phyloP scores from a whole-genome alignment of 257 asterid species.

The Solanum gandarillasii region DNA sequence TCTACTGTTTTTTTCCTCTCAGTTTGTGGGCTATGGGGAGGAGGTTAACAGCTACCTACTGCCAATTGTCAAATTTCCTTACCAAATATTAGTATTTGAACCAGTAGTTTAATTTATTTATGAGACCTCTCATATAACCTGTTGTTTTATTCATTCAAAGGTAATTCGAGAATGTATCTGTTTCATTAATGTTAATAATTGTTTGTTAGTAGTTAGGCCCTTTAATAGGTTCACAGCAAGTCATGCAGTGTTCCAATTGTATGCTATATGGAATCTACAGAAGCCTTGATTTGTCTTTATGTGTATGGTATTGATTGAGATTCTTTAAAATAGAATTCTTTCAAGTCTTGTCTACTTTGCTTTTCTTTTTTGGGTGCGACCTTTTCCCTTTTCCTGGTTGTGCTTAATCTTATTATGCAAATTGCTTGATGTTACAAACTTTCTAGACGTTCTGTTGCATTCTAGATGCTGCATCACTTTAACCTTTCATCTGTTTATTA shows the following conservation, averaged over 20 bases:
- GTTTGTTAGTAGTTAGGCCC: neutral
- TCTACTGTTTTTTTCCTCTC: constrained; percentile 21
- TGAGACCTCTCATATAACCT: neutral
- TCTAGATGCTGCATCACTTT: neutral
- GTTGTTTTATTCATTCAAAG: neutral
- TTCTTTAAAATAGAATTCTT: neutral
- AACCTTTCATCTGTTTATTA: neutral
- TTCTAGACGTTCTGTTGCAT: neutral
- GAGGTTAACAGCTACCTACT: neutral
- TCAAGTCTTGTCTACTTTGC: neutral
- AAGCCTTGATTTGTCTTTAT: neutral
- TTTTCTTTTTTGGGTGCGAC: neutral
- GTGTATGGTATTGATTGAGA: neutral
- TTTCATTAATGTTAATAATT: neutral
- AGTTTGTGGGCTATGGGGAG: neutral
- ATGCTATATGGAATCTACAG: neutral
- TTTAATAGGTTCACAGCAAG: neutral
- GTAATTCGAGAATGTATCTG: neutral
- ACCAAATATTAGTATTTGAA: neutral
- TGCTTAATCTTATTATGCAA: neutral
- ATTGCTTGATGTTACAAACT: neutral
- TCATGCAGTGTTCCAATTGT: neutral
- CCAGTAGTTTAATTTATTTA: neutral
- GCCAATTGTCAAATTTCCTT: neutral
- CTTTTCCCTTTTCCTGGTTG: neutral